Base-by-base conservation (phyloP, 2,329 filamentous ascomycete genomes). In the Knoxdaviesia capensis region DNA sequence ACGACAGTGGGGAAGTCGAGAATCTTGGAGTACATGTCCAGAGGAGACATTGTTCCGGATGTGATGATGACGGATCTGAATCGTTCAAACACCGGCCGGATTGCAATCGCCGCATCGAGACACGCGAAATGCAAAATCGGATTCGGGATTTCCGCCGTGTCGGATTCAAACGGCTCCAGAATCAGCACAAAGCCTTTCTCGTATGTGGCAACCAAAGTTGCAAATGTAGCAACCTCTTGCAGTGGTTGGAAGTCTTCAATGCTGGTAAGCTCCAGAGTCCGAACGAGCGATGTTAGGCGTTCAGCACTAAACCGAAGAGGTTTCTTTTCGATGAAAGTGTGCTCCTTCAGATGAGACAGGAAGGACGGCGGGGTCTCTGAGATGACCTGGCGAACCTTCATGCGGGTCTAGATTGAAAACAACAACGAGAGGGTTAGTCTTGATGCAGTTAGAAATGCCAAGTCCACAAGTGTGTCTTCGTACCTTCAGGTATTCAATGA, bases 21-120 rank as follows among this genome's bases (percentile, higher is more conserved):
- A 87, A 98, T 98, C 54, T 94, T 94, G 0, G 90, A 92, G 53
- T 98, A 98, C 81, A 98, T 98, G 56, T 98, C 92, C 4, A 98
- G 63, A 0, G 90, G 90, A 1, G 90, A 96, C 46, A 98, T 85
- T 2, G 90, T 98, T 48, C 90, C 90, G 0, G 90, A 96, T 0
- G 90, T 98, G 56, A 98, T 96, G 54, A 98, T 93, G 48, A 98
- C 90, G 1, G 90, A 96, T 58, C 84, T 87, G 58, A 98, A 98
- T 41, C 90, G 79, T 45, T 98, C 88, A 54, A 98, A 94, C 5
- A 98, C 88, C 0, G 90, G 90, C 48, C 90, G 92, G 54, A 98
- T 98, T 36, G 92, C 90, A 49, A 98, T 98, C 1, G 92, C 90
- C 4, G 90, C 90, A 58, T 98, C 90, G 28, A 98, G 69, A 53